phyloP scores from a whole-genome alignment of 108 stramenopile species.

The Nitzschia putrida region DNA sequence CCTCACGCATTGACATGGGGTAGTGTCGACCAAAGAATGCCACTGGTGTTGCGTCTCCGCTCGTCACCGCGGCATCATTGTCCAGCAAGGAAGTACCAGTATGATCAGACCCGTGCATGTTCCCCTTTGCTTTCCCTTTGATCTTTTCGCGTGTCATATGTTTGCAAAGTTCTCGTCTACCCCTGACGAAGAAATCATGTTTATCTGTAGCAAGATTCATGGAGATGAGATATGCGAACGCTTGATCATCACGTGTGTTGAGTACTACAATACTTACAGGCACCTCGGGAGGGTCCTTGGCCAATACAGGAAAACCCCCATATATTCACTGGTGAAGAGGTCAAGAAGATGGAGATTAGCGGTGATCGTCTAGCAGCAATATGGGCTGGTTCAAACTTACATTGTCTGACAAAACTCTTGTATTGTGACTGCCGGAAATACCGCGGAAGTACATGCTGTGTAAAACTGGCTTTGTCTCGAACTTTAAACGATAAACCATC shows the following conservation, averaged over 20 bases:
- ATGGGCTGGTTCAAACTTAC: neutral
- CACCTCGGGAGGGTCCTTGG: constrained; percentile 45
- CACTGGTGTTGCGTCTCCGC: no score
- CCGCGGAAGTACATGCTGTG: constrained; percentile 55
- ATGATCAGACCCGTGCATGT: no score
- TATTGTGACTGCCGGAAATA: constrained; percentile 68
- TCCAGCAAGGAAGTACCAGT: no score
- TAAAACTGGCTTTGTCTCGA: constrained; percentile 52
- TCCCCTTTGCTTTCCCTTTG: neutral
- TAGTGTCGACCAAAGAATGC: no score
- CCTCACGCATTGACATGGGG: no score
- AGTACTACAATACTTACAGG: neutral
- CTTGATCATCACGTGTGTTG: no score
- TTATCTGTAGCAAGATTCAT: neutral
- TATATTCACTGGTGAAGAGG: constrained; percentile 29
- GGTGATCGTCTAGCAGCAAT: no score
- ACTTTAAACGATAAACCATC: constrained; percentile 61
- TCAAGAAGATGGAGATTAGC: no score
- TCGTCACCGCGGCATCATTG: no score
- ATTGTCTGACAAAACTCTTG: constrained; percentile 52
- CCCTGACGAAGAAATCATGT: neutral
- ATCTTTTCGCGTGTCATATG: constrained; percentile 1
- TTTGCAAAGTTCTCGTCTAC: neutral
- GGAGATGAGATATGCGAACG: no score
- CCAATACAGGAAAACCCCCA: constrained; percentile 47